Percentiles rank a stretch among this genome's conserved stretches.
phyloP scores from a whole-genome alignment of 148 eudicot genomes.

The Rhododendron simsii region DNA sequence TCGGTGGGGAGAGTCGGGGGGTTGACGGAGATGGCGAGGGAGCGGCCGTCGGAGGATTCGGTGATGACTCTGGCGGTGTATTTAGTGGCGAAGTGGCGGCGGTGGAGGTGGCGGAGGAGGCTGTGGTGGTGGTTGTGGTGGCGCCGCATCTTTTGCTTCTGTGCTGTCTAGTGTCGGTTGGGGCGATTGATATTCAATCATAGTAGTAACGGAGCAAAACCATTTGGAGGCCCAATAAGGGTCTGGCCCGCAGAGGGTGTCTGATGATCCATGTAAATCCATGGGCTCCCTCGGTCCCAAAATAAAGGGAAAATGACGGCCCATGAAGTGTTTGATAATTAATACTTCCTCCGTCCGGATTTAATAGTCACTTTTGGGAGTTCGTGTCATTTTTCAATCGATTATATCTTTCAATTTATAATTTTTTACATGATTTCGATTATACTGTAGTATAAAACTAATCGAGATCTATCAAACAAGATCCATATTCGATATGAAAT shows the following conservation, averaged over 20 bases:
- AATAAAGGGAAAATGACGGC: too few species aligned
- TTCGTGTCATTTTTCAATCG: too few species aligned
- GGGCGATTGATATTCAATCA: background rate
- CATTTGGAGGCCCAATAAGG: background rate
- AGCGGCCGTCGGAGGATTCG: constrained; percentile 42
- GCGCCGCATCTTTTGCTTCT: background rate
- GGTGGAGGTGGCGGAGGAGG: constrained; percentile 18
- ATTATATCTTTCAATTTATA: too few species aligned
- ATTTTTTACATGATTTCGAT: too few species aligned
- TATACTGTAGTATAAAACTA: too few species aligned
- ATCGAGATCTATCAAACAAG: too few species aligned
- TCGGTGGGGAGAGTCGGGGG: constrained; percentile 44
- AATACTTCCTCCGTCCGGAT: too few species aligned
- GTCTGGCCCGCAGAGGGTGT: background rate
- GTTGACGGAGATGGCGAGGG: constrained; percentile 48
- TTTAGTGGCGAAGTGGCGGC: constrained; percentile 66
- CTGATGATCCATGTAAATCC: too few species aligned
- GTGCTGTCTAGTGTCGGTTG: background rate
- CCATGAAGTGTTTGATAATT: too few species aligned
- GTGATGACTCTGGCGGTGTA: constrained; percentile 63
- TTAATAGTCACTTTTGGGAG: too few species aligned
- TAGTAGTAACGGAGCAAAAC: background rate
- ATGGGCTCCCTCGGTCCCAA: too few species aligned
- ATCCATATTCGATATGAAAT: too few species aligned
- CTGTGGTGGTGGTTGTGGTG: background rate